Evolutionary conservation across 176 grass and related monocot genomes (phyloP).

Genomic region (Oryza coarctata): DNA sequence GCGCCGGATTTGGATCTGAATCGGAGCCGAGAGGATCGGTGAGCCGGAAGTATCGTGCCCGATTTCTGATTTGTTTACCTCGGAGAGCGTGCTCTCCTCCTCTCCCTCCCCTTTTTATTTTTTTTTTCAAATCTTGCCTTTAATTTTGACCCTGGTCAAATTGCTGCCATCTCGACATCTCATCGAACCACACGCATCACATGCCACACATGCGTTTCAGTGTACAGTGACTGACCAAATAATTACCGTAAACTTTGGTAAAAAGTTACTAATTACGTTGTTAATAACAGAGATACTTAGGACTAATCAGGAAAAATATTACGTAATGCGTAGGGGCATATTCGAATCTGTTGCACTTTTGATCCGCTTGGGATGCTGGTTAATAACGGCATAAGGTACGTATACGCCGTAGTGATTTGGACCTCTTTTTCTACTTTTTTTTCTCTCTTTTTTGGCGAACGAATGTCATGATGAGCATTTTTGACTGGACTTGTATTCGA

Average conservation of each 20-base stretch:
- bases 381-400: background rate
- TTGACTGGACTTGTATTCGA: background rate
- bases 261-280: background rate
- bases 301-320: background rate
- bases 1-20: background rate
- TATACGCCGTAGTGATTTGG: background rate
- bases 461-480: background rate
- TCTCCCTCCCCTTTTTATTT: background rate
- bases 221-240: background rate
- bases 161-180: background rate
- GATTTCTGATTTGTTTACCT: background rate
- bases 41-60: constrained; percentile 25
- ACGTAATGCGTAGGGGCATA: background rate
- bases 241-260: background rate
- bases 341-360: background rate
- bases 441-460: background rate
- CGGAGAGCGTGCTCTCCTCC: constrained; percentile 6
- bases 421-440: background rate
- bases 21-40: background rate
- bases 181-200: background rate
- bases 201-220: background rate
- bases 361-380: background rate
- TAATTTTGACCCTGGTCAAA: background rate
- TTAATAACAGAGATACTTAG: background rate
- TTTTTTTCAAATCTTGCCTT: background rate